Base-by-base conservation (phyloP, 768 basidiomycete genomes). In the Lepiota brunneoincarnata region DNA sequence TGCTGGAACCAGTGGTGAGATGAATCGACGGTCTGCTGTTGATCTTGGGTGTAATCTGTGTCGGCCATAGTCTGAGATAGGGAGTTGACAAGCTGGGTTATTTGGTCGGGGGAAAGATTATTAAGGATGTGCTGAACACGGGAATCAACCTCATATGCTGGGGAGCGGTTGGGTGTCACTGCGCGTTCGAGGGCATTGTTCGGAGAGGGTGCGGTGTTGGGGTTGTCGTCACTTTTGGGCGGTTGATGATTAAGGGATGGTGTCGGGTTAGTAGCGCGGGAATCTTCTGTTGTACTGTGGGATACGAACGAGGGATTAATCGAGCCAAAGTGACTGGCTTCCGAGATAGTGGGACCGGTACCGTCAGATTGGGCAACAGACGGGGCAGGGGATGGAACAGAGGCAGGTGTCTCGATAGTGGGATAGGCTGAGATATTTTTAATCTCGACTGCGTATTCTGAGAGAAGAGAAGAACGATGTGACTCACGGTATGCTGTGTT, bases 21-120 rank as follows among this genome's bases (percentile, higher is more conserved):
- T 2, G 31, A 1, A 9, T 31, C 31, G 11, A 9, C n/a, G n/a
- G n/a, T 31, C 7, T 31, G 31, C 7, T 6, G 3, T 6, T 9
- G 31, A 9, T 31, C 31, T 31, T 31, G 31, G 2, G 31, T 31
- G 31, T 31, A 31, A 9, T 31, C 31, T 48, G 56, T 64, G 59
- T 75, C 74, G 11, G 59, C 24, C 35, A 70, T 43, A 4, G 67
- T 60, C 18, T 75, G 72, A 10, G 70, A 54, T 7, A 84, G 70
- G 0, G 78, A 73, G 0, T 73, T 69, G 15, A 86, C 68, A 6
- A 88, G 68, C 49, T 81, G 82, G 0, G 80, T 73, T 21, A 87
- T 70, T 53, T 80, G 78, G 42, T 80, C 49, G 9, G 15, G 37
- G n/a, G n/a, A n/a, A n/a, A n/a, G n/a, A n/a, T n/a, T n/a, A n/a